phyloP scores from a whole-genome alignment of 495 filamentous ascomycete species.

The Hypoxylon subgilvum region DNA sequence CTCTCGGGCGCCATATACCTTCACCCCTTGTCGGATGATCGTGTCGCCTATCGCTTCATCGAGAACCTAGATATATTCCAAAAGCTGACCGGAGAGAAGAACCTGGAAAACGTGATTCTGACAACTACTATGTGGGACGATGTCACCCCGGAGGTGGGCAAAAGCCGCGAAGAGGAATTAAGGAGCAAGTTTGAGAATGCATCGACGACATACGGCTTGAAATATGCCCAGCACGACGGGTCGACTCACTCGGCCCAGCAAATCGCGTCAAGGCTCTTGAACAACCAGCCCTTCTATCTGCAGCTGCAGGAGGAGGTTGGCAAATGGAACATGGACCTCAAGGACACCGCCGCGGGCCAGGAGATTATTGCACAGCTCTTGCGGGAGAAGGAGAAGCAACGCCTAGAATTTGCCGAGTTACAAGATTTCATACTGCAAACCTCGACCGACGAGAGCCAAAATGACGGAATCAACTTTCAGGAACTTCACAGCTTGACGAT shows the following conservation, averaged over 20 bases:
- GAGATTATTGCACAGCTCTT: slow-evolving; percentile 41
- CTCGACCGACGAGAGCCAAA: slow-evolving; percentile 36
- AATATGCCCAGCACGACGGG: slow-evolving; percentile 36
- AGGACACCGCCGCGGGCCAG: slow-evolving; percentile 46
- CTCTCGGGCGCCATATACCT: slow-evolving; percentile 52
- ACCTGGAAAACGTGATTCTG: slow-evolving; percentile 50
- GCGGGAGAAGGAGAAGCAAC: slow-evolving; percentile 34
- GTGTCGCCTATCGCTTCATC: slow-evolving; percentile 48
- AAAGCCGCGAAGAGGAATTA: slow-evolving; percentile 47
- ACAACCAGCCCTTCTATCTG: slow-evolving; percentile 36
- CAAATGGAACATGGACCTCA: slow-evolving; percentile 36
- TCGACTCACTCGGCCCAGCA: slow-evolving; percentile 35
- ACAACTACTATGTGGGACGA: slow-evolving; percentile 54
- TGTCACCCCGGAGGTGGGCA: slow-evolving; percentile 35
- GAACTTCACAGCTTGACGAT: slow-evolving; percentile 26
- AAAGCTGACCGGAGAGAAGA: slow-evolving; percentile 50
- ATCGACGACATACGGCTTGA: slow-evolving; percentile 40
- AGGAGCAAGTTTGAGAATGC: slow-evolving; percentile 49
- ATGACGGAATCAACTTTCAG: slow-evolving; percentile 25
- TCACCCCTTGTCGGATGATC: slow-evolving; percentile 52
- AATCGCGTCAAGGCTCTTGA: slow-evolving; percentile 35
- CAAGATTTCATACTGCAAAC: slow-evolving; percentile 32
- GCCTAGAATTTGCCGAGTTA: slow-evolving; percentile 33
- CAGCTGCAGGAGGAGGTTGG: slow-evolving; percentile 52
- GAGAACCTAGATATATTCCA: slow-evolving; percentile 55